Conservation (phyloP, 805 yeast species). For the Metschnikowia colocasiae region DNA sequence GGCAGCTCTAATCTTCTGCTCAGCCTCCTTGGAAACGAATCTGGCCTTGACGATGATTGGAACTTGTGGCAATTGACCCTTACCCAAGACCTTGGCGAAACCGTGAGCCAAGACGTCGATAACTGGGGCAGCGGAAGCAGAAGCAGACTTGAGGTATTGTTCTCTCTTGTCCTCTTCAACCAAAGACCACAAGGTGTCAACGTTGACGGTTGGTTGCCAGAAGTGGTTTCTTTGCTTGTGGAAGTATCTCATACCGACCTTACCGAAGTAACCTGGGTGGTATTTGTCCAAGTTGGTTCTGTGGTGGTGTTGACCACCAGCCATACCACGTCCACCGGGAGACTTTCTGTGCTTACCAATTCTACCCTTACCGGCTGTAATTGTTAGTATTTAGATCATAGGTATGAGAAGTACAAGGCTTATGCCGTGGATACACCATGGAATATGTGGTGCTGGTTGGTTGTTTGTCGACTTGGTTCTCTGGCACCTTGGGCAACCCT, state of each 20-base stretch:
- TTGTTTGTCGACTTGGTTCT: background rate
- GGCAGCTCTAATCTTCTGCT: constrained; percentile 99
- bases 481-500: background rate
- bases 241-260: constrained; percentile 99
- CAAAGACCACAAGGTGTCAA: constrained; percentile 98
- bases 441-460: background rate
- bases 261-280: constrained; percentile 99
- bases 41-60: constrained; percentile 99
- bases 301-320: constrained; percentile 99
- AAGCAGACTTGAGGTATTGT: constrained; percentile 79
- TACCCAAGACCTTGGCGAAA: constrained; percentile 99
- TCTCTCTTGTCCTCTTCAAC: constrained; percentile 93
- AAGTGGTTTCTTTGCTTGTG: constrained; percentile 90
- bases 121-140: constrained; percentile 93
- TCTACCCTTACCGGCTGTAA: constrained; percentile 99
- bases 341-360: constrained; percentile 99
- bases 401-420: background rate
- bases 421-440: background rate
- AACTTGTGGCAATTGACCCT: constrained; percentile 96
- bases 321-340: constrained; percentile 99
- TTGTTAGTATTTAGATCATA: constrained; percentile 28
- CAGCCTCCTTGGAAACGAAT: constrained; percentile 98
- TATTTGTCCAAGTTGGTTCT: constrained; percentile 99
- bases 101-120: constrained; percentile 99
- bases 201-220: constrained; percentile 98